Percentiles rank a stretch among this genome's conserved stretches.
Evolutionary conservation across 495 filamentous ascomycete species (phyloP).

Genomic region (Haplographium delicatum): DNA sequence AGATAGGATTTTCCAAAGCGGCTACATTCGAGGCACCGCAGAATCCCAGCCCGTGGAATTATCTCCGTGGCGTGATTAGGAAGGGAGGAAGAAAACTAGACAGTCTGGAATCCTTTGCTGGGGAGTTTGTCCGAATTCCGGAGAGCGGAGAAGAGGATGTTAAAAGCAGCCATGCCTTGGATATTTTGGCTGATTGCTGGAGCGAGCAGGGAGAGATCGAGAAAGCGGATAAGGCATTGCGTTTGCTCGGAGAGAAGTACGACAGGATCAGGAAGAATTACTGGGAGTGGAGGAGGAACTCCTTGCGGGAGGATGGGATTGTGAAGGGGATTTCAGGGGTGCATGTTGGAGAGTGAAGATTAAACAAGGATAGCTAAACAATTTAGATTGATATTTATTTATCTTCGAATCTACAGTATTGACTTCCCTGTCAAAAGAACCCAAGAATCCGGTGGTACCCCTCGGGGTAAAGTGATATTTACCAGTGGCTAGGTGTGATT

Average conservation of each 20-base stretch:
- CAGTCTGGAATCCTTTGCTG: constrained; percentile 58
- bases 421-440: too few relatives aligned
- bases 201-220: constrained; percentile 53
- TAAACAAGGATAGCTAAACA: too few relatives aligned
- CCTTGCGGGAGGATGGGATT: constrained; percentile 30
- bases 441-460: too few relatives aligned
- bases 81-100: constrained; percentile 54
- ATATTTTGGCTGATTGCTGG: constrained; percentile 80
- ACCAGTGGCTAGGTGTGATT: too few relatives aligned
- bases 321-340: neutral
- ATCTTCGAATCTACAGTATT: too few relatives aligned
- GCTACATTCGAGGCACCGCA: constrained; percentile 78
- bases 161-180: constrained; percentile 80
- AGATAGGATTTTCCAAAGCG: constrained; percentile 64
- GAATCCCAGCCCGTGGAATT: constrained; percentile 92
- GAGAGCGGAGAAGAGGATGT: constrained; percentile 46
- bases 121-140: constrained; percentile 53
- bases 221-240: constrained; percentile 58
- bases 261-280: constrained; percentile 89
- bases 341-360: neutral
- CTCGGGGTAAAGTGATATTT: too few relatives aligned
- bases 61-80: constrained; percentile 69
- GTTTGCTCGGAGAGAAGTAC: constrained; percentile 73
- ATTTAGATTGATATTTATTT: too few relatives aligned
- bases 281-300: constrained; percentile 72